phyloP scores from a whole-genome alignment of 208 protist genomes.

The Spongospora subterranea region DNA sequence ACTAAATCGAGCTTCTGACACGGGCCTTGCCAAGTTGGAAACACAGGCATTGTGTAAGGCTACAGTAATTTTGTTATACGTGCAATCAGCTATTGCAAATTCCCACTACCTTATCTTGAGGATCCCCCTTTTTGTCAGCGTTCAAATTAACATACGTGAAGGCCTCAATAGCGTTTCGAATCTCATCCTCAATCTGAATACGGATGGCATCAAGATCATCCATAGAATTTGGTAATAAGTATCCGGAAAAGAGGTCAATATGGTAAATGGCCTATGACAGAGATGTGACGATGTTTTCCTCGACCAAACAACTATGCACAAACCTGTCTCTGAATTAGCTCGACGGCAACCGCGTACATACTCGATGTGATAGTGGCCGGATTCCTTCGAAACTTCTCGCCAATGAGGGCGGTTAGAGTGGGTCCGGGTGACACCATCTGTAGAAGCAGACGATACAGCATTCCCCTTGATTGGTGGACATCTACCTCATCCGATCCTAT shows the following conservation, averaged over 20 bases:
- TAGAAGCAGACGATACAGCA: background rate
- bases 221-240: background rate
- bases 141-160: constrained; percentile 40
- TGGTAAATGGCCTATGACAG: background rate
- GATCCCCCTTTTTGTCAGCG: background rate
- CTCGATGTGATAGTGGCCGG: background rate
- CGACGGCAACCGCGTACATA: constrained; percentile 6
- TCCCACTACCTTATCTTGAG: background rate
- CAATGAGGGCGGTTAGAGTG: background rate
- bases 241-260: constrained; percentile 5
- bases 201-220: constrained; percentile 12
- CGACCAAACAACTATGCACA: background rate
- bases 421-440: background rate
- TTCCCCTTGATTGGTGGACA: background rate
- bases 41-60: background rate
- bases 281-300: background rate
- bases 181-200: constrained; percentile 13
- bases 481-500: background rate
- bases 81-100: background rate
- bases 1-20: constrained; percentile 44
- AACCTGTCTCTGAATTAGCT: background rate
- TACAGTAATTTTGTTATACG: background rate
- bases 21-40: background rate
- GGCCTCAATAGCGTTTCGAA: background rate
- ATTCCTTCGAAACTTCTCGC: background rate